Evolutionary conservation across 2,329 filamentous ascomycete species (phyloP).

Genomic region (Verticillium tricorpus): DNA sequence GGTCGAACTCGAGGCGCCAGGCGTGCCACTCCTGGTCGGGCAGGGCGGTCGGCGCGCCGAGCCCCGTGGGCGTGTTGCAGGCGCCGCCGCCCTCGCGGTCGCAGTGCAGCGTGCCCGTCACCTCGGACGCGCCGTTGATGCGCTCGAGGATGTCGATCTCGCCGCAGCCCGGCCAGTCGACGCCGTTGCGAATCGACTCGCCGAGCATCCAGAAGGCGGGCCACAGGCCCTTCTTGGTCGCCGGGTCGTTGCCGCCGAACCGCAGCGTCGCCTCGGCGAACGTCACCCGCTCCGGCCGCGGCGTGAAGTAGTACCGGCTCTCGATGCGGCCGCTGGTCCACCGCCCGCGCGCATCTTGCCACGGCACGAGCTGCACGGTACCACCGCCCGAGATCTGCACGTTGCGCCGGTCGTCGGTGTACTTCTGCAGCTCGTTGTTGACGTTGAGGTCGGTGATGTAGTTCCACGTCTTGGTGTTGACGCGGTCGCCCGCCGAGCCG

Average conservation of each 20-base stretch:
- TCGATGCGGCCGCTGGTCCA: conserved; percentile 50
- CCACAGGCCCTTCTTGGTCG: conserved; percentile 45
- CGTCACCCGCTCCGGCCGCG: conserved; percentile 32
- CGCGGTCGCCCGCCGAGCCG: conserved; percentile 27
- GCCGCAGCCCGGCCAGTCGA: conserved; percentile 42
- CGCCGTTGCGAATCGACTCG: conserved; percentile 39
- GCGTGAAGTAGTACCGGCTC: conserved; percentile 40
- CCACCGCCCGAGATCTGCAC: conserved; percentile 45
- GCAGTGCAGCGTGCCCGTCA: conserved; percentile 46
- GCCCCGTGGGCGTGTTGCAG: conserved; percentile 43
- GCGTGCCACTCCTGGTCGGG: conserved; percentile 41
- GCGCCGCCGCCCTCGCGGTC: conserved; percentile 34
- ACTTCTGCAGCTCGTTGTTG: conserved; percentile 46
- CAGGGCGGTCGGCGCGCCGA: conserved; percentile 29
- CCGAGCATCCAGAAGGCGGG: conserved; percentile 51
- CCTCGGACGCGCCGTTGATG: conserved; percentile 39
- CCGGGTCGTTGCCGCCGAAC: conserved; percentile 30
- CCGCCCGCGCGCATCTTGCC: conserved; percentile 26
- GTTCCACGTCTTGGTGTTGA: conserved; percentile 35
- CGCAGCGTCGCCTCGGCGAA: conserved; percentile 40
- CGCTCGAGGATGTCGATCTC: conserved; percentile 49
- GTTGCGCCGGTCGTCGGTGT: conserved; percentile 38
- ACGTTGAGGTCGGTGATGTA: conserved; percentile 38
- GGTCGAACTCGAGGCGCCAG: conserved; percentile 44
- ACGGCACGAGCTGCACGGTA: conserved; percentile 49